Evolutionary conservation across 768 basidiomycete species (phyloP), one percentile per base, ranked within the genome.

Genomic region (Trametes villosa): DNA sequence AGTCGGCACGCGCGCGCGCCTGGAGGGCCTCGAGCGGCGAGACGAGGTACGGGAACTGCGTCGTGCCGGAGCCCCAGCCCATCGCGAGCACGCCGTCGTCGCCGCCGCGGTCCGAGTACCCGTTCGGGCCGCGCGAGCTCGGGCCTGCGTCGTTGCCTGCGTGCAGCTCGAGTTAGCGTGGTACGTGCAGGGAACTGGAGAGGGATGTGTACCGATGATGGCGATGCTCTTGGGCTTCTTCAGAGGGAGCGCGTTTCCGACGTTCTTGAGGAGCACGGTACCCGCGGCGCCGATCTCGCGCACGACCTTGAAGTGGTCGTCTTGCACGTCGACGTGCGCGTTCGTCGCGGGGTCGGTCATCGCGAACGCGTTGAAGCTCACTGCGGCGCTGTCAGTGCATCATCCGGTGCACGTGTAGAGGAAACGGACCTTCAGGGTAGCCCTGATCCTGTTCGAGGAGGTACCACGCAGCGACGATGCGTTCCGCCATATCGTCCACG

Each of bases 1-100:
- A 33, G 68, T 91, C 87, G 31, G 81, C 67, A n/a, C 83, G 78
- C 1, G 92, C 90, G 42, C 87, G 84, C 8, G 72, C 69, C 69
- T 94, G 89, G 65, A 97, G 88, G 4, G 92, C 93, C 70, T 92
- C 87, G 47, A 91, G 79, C 1, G 94, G 93, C 48, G 89, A 86
- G 60, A 94, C 75, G 15, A 94, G 82, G 73, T 94, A 94, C 6
- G 88, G 85, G 77, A 91, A 88, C 65, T 86, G 83, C 13, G 84
- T 80, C 0, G 94, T 92, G 6, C 84, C 82, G 24, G 59, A 67
- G 42, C 64, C 95, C 95, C 95, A 97, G 15, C 94, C 94, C 88
- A 94, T 89, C 9, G 92, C 93, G 22, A 97, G 79, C 18, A 89
- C 80, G 11, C 93, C 93, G 50, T 77, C 74, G 40, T 71, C 70